These are phyloP conservation scores for Lactarius deliciosus DNA, from an alignment of 768 basidiomycete genomes.

Conservation along the genomic window DNA sequence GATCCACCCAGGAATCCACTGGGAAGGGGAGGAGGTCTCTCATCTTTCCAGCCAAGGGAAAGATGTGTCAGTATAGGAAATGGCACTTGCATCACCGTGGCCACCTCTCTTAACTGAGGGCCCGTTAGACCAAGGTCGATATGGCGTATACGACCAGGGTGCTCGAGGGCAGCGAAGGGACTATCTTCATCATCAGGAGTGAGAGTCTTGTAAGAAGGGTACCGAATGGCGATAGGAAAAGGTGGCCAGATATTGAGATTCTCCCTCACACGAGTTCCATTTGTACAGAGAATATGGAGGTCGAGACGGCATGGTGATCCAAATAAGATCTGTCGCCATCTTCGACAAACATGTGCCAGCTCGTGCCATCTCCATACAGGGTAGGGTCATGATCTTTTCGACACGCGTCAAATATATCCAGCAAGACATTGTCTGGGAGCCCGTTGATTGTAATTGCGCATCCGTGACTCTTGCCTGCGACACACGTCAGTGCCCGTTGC, in stretches of 20 bases:
- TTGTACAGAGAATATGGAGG: not conserved
- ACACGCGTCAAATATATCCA: not conserved
- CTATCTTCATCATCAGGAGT: not conserved
- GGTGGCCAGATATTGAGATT: not conserved
- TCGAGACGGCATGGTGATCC: not conserved
- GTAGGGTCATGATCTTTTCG: not conserved
- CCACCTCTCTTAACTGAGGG: not conserved
- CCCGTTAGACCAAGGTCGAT: not conserved
- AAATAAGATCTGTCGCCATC: not conserved
- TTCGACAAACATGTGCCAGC: not conserved
- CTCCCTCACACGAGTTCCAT: not conserved
- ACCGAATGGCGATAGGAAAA: not conserved
- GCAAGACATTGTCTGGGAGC: not conserved
- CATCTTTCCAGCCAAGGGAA: not conserved
- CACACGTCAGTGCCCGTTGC: not conserved
- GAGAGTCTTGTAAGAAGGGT: not conserved
- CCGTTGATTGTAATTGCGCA: not conserved
- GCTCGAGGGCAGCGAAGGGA: not conserved
- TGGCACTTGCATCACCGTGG: not conserved
- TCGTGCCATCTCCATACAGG: not conserved
- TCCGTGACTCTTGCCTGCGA: not conserved
- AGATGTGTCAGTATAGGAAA: not conserved
- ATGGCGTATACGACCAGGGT: not conserved
- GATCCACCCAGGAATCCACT: not conserved
- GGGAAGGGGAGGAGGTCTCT: not conserved